A percentile compares a stretch with the other conserved stretches of the same genome.
Evolutionary conservation across 2,329 filamentous ascomycete genomes (phyloP).

Genomic region (Colletotrichum liriopes): DNA sequence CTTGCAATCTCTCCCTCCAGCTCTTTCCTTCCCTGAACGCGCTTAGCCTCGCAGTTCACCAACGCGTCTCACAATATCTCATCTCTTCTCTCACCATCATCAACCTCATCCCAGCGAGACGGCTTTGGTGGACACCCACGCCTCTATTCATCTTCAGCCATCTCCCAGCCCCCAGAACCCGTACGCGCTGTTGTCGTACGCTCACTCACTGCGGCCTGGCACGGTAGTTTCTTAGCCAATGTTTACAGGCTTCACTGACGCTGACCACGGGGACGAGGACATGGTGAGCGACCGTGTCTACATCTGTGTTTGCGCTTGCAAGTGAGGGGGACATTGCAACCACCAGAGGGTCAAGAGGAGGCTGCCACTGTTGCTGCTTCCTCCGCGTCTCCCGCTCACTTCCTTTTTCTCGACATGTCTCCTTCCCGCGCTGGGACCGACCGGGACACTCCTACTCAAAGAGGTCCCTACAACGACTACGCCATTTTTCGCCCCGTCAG

Average conservation of each 20-base stretch:
- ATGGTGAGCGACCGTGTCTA: conserved; percentile 41
- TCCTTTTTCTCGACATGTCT: conserved; percentile 32
- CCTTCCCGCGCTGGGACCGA: conserved; percentile 34
- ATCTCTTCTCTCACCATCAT: conserved; percentile 42
- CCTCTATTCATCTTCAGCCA: conserved; percentile 19
- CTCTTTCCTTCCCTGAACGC: conserved; percentile 40
- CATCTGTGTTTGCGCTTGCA: conserved; percentile 40
- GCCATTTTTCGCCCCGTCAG: conserved; percentile 17
- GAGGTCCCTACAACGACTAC: conserved; percentile 33
- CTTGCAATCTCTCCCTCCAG: conserved; percentile 42
- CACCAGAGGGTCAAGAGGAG: conserved; percentile 14
- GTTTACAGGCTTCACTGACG: conserved; percentile 37
- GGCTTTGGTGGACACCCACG: conserved; percentile 1
- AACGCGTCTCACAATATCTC: conserved; percentile 44
- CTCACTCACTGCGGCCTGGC: conserved; percentile 31
- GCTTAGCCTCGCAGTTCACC: conserved; percentile 42
- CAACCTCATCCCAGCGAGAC: conserved; percentile 36
- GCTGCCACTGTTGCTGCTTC: background rate
- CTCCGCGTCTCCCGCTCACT: conserved; percentile 17
- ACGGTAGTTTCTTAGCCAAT: conserved; percentile 41
- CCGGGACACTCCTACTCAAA: conserved; percentile 31
- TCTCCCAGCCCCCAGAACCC: background rate
- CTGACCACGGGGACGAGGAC: conserved; percentile 38
- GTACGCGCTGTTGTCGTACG: conserved; percentile 1
- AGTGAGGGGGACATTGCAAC: conserved; percentile 36